phyloP scores from a whole-genome alignment of 805 yeast genomes.

The Yamadazyma sp. region DNA sequence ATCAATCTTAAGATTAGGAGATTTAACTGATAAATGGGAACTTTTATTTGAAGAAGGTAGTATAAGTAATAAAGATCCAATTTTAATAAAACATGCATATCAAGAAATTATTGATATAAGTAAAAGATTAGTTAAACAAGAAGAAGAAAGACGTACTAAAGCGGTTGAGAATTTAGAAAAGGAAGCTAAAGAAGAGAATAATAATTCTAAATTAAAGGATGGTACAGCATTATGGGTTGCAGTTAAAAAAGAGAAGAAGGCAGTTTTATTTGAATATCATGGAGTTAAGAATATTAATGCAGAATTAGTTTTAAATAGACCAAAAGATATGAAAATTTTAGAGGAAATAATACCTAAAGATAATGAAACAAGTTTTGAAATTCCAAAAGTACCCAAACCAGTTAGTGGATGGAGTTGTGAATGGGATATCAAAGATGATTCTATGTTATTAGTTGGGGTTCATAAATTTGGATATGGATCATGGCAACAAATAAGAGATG shows the following conservation, averaged over 20 bases:
- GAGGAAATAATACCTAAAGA: slow-evolving; percentile 50
- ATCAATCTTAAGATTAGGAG: slow-evolving; percentile 79
- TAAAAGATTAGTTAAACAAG: slow-evolving; percentile 56
- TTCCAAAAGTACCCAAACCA: slow-evolving; percentile 65
- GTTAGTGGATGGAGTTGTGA: slow-evolving; percentile 90
- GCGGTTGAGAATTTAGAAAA: slow-evolving; percentile 57
- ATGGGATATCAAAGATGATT: slow-evolving; percentile 83
- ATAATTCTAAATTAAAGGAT: slow-evolving; percentile 34
- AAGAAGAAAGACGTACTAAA: slow-evolving; percentile 59
- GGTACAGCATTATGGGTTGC: slow-evolving; percentile 52
- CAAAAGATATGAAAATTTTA: slow-evolving; percentile 74
- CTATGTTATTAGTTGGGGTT: slow-evolving; percentile 82
- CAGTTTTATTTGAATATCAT: slow-evolving; percentile 81
- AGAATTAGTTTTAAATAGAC: slow-evolving; percentile 77
- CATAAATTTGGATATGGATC: slow-evolving; percentile 93
- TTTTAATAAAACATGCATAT: slow-evolving; percentile 69
- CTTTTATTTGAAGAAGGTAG: slow-evolving; percentile 87
- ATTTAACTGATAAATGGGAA: slow-evolving; percentile 73
- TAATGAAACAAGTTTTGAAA: slow-evolving; percentile 57
- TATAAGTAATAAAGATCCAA: slow-evolving; percentile 79
- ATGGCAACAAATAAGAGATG: slow-evolving; percentile 93
- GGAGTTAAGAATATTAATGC: slow-evolving; percentile 91
- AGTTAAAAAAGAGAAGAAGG: slow-evolving; percentile 82
- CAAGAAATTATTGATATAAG: slow-evolving; percentile 67
- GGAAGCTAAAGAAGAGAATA: slow-evolving; percentile 42